phyloP scores from a whole-genome alignment of 768 basidiomycete species.

The Harrya chromipes region DNA sequence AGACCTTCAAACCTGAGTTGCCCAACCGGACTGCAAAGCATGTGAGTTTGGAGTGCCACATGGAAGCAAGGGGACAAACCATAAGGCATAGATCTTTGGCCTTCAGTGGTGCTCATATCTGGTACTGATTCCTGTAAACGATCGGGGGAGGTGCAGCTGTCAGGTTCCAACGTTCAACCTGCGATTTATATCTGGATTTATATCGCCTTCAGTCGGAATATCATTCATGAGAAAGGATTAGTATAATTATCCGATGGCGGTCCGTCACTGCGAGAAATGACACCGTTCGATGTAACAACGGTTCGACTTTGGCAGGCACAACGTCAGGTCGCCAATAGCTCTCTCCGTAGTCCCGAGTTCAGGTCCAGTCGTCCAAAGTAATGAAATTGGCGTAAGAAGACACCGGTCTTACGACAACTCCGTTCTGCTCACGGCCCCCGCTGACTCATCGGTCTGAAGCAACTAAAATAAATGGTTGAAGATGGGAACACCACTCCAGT shows the following conservation, averaged over 20 bases:
- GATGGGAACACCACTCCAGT: not conserved
- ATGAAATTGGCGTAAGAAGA: too few species aligned
- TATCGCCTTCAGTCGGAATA: not conserved
- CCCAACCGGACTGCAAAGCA: constrained; percentile 39
- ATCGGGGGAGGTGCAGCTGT: not conserved
- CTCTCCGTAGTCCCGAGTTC: not conserved
- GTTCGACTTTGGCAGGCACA: too few species aligned
- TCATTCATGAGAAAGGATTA: constrained; percentile 6
- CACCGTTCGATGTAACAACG: too few species aligned
- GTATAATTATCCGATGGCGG: constrained; percentile 8
- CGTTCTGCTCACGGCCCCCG: too few species aligned
- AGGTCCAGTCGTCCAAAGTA: not conserved
- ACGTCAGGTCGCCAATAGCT: too few species aligned
- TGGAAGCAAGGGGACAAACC: constrained; percentile 1
- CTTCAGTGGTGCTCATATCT: constrained; percentile 4
- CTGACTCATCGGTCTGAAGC: not conserved
- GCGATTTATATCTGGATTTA: not conserved
- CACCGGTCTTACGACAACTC: not conserved
- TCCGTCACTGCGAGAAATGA: not conserved
- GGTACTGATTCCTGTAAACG: not conserved
- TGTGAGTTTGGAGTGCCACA: not conserved
- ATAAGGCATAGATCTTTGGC: constrained; percentile 15
- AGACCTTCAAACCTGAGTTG: constrained; percentile 48
- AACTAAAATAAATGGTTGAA: not conserved
- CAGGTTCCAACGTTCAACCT: not conserved